Base-by-base conservation (phyloP, 1,139 yeast species). In the Kluyveromyces marxianus region DNA sequence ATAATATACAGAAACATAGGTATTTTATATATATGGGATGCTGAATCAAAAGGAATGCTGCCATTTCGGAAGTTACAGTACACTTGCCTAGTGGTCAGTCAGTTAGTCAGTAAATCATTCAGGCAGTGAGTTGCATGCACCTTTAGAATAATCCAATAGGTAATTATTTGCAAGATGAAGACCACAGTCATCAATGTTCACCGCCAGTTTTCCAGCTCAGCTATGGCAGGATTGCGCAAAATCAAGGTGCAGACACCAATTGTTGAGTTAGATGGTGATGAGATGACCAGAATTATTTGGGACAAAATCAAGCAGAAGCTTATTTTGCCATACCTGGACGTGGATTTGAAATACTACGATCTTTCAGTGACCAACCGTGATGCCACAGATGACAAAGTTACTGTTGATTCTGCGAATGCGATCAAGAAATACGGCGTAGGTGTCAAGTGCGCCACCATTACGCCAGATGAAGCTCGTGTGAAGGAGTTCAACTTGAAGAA, bases 391-490 rank as follows among this genome's bases (percentile, higher is more conserved):
- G 97, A 90, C 67, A 71, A 85, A 69, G 88, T 90, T 59, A 90
- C 97, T 29, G 66, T 75, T 44, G 97, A 90, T 54, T 88, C 96
- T 5, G 97, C 97, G 34, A 74, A 84, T 52, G 97, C 97, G 46
- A 89, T 87, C 59, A 75, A 81, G 66, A 75, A 89, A 70, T 83
- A 87, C 66, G 87, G 89, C 48, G 97, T 90, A 42, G 97, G 95
- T 50, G 84, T 90, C 60, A 90, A 90, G 72, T 90, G 97, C 72
- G 97, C 97, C 44, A 90, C 97, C 48, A 90, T 90, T 67, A 90
- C 97, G n/a, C 97, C 97, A 6, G 97, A 90, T 66, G 97, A 90
- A 72, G 90, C 85, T 38, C 80, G 97, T 59, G 97, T 90, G 46
- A 71, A 86, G 68, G 97, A 90, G 70, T 90, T 88, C 67, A 71